Evolutionary conservation across 1,284 basidiomycete species (phyloP).

Genomic region (Agroathelia rolfsii): DNA sequence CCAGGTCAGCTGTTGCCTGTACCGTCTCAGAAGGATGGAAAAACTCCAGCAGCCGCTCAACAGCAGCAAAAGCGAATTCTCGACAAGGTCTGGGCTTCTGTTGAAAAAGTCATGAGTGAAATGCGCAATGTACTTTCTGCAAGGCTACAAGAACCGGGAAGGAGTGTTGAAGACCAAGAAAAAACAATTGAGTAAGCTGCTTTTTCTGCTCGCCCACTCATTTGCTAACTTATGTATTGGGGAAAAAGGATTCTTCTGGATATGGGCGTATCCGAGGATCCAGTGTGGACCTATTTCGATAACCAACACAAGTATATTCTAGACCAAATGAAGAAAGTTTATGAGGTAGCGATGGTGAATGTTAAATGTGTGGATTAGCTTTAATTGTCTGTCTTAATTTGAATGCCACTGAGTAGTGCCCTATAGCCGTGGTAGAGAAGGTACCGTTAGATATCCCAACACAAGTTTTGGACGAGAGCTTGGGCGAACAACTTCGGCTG

Average conservation of each 20-base stretch:
- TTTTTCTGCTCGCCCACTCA: slow-evolving; percentile 3
- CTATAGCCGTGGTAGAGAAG: slow-evolving; percentile 35
- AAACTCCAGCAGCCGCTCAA: slow-evolving; percentile 39
- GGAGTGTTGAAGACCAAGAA: slow-evolving; percentile 90
- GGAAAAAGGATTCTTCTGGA: slow-evolving; percentile 80
- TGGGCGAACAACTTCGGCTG: slow-evolving; percentile 47
- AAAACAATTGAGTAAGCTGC: slow-evolving; percentile 84
- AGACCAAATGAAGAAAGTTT: slow-evolving; percentile 65
- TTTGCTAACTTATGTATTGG: slow-evolving; percentile 7
- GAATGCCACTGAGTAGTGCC: too few species aligned
- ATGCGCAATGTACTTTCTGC: slow-evolving; percentile 75
- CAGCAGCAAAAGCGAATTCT: slow-evolving; percentile 87
- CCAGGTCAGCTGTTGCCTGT: slow-evolving; percentile 75
- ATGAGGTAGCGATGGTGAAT: slow-evolving; percentile 41
- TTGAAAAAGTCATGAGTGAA: slow-evolving; percentile 91
- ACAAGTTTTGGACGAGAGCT: slow-evolving; percentile 29
- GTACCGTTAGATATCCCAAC: slow-evolving; percentile 23
- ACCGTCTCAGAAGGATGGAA: slow-evolving; percentile 44
- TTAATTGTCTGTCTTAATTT: slow-evolving; percentile 7
- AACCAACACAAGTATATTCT: slow-evolving; percentile 84
- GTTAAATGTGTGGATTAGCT: slow-evolving; percentile 59
- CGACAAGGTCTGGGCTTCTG: slow-evolving; percentile 93
- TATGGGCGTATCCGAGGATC: slow-evolving; percentile 74
- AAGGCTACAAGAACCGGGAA: slow-evolving; percentile 69
- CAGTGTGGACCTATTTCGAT: slow-evolving; percentile 92